phyloP scores from a whole-genome alignment of 192 early-diverging fungal genomes.

The Globomyces pollinis-pini region DNA sequence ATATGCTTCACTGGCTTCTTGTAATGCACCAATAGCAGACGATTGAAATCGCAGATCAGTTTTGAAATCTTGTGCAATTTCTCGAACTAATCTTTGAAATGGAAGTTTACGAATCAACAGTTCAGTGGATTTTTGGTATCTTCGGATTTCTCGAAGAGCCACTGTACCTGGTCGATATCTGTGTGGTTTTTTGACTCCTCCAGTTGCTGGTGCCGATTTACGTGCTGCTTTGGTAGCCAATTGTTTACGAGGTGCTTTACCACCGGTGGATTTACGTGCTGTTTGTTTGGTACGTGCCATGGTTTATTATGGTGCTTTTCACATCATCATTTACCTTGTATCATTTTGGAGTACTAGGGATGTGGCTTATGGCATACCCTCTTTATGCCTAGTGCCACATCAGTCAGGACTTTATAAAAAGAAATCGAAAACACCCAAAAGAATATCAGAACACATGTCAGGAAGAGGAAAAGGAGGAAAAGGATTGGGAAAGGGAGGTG shows the following conservation, averaged over 20 bases:
- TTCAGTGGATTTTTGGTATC: conserved; percentile 75
- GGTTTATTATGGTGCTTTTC: too few relatives aligned
- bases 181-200: conserved; percentile 76
- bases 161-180: conserved; percentile 70
- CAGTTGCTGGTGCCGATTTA: conserved; percentile 88
- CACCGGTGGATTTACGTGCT: conserved; percentile 97
- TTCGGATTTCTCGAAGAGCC: conserved; percentile 77
- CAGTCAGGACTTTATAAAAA: too few relatives aligned
- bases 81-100: conserved; percentile 85
- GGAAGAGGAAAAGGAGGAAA: conserved; percentile 99
- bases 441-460: conserved; percentile 59
- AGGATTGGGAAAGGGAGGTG: conserved; percentile 98
- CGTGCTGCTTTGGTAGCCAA: conserved; percentile 89
- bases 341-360: too few relatives aligned
- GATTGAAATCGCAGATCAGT: conserved; percentile 99
- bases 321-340: too few relatives aligned
- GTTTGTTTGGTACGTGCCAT: conserved; percentile 87
- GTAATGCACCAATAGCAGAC: conserved; percentile 96
- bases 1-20: conserved; percentile 96
- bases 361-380: too few relatives aligned
- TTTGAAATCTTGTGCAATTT: conserved; percentile 99
- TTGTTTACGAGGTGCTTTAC: conserved; percentile 98
- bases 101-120: conserved; percentile 76
- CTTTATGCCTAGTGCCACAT: too few relatives aligned
- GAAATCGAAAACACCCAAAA: too few relatives aligned